These are phyloP conservation scores for Candida andamanensis DNA, from an alignment of 805 yeast species.

Conservation along the genomic window DNA sequence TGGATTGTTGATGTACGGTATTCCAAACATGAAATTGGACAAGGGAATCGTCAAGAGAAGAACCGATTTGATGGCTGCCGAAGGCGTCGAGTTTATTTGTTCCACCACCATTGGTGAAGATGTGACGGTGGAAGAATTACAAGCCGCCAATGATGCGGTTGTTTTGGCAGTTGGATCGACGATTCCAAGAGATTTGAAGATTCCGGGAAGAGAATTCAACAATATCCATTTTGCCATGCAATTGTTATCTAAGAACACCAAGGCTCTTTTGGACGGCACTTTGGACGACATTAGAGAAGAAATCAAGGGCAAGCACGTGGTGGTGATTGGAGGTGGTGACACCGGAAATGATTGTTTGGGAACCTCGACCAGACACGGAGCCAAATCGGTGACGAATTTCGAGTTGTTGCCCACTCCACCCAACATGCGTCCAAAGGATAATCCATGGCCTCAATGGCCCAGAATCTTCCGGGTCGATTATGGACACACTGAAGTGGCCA, in stretches of 20 bases:
- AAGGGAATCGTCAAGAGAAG: conserved; percentile 90
- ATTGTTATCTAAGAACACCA: conserved; percentile 76
- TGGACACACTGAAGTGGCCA: conserved; percentile 93
- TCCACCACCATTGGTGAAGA: conserved; percentile 83
- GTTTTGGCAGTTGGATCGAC: conserved; percentile 92
- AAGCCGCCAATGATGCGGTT: conserved; percentile 70
- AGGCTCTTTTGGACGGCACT: conserved; percentile 78
- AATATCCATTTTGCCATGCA: conserved; percentile 96
- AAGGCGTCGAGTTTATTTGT: conserved; percentile 78
- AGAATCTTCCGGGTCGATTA: conserved; percentile 95
- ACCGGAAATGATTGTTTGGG: conserved; percentile 99
- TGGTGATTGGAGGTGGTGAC: conserved; percentile 99
- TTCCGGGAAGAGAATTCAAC: conserved; percentile 87
- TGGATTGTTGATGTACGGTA: conserved; percentile 97
- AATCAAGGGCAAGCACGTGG: conserved; percentile 80
- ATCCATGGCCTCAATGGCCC: conserved; percentile 99
- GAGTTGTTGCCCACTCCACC: conserved; percentile 95
- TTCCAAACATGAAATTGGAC: conserved; percentile 97
- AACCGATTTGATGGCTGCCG: conserved; percentile 82
- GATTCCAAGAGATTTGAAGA: conserved; percentile 89
- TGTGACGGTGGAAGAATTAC: conserved; percentile 64
- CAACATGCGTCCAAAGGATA: conserved; percentile 77
- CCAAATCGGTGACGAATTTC: conserved; percentile 87
- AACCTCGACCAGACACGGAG: conserved; percentile 95
- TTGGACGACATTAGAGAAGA: conserved; percentile 69